These are phyloP conservation scores for Leccinellum rugosiceps DNA, from an alignment of 768 basidiomycete genomes.

Conservation along the genomic window DNA sequence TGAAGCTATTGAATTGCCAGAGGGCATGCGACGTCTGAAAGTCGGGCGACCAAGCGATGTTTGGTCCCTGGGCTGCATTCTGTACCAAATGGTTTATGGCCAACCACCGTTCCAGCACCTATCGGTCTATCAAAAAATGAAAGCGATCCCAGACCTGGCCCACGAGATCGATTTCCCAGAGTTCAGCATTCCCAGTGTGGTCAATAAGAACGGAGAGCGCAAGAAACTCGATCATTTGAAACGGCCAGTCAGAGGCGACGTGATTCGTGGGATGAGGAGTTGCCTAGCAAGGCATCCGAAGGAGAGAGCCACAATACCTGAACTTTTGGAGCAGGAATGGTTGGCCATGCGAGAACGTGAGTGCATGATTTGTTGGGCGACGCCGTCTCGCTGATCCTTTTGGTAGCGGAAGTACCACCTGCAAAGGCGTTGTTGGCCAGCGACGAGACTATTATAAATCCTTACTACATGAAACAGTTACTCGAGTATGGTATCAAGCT, in stretches of 20 bases:
- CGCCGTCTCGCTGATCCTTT: neutral
- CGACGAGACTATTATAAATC: constrained; percentile 73
- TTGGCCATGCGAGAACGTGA: constrained; percentile 49
- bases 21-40: constrained; percentile 85
- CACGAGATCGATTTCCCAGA: constrained; percentile 84
- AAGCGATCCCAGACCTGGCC: constrained; percentile 78
- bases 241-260: constrained; percentile 64
- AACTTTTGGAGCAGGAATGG: constrained; percentile 82
- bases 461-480: constrained; percentile 76
- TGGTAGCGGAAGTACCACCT: constrained; percentile 24
- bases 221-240: constrained; percentile 67
- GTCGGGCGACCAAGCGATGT: constrained; percentile 96
- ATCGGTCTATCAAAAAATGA: constrained; percentile 85
- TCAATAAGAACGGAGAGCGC: constrained; percentile 33
- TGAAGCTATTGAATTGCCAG: constrained; percentile 88
- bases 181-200: constrained; percentile 47
- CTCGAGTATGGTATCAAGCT: constrained; percentile 68
- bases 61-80: constrained; percentile 96
- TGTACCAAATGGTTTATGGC: constrained; percentile 99
- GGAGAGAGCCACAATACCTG: constrained; percentile 82
- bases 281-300: constrained; percentile 81
- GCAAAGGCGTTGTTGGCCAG: constrained; percentile 35
- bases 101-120: constrained; percentile 89
- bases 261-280: constrained; percentile 79
- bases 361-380: neutral